phyloP scores from a whole-genome alignment of 2,329 filamentous ascomycete species.

The Diaporthe amygdali region DNA sequence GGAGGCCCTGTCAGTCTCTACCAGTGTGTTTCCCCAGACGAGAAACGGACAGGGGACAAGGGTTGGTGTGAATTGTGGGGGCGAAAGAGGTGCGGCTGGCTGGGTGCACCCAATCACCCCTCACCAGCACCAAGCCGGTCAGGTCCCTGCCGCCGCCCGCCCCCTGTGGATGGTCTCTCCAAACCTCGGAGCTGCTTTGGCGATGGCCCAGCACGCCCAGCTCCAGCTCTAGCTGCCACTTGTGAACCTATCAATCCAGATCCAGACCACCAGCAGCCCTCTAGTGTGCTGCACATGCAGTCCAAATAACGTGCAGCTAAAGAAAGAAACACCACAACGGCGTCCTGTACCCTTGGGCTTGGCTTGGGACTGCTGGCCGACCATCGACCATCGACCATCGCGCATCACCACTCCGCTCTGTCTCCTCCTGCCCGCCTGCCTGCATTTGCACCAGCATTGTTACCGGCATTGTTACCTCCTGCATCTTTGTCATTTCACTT shows the following conservation, averaged over 20 bases:
- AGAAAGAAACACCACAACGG: slow-evolving; percentile 19
- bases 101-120: background rate
- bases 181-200: background rate
- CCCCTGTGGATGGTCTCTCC: background rate
- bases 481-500: slow-evolving; percentile 7
- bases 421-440: slow-evolving; percentile 5
- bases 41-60: background rate
- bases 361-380: background rate
- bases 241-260: slow-evolving; percentile 19
- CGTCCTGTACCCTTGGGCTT: background rate
- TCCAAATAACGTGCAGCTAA: slow-evolving; percentile 9
- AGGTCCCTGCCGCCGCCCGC: background rate
- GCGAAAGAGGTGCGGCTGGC: background rate
- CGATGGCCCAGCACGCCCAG: too few species aligned
- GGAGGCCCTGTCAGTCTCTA: background rate
- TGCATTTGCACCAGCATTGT: slow-evolving; percentile 8
- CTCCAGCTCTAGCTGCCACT: background rate
- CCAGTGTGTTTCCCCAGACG: slow-evolving; percentile 13
- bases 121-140: background rate
- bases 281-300: background rate
- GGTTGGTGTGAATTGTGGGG: background rate
- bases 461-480: background rate
- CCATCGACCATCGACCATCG: too few species aligned
- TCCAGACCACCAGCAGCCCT: background rate
- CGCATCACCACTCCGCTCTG: slow-evolving; percentile 11